These are phyloP conservation scores for Rhododendron mucronatum DNA, from an alignment of 148 eudicot genomes.

Conservation along the genomic window DNA sequence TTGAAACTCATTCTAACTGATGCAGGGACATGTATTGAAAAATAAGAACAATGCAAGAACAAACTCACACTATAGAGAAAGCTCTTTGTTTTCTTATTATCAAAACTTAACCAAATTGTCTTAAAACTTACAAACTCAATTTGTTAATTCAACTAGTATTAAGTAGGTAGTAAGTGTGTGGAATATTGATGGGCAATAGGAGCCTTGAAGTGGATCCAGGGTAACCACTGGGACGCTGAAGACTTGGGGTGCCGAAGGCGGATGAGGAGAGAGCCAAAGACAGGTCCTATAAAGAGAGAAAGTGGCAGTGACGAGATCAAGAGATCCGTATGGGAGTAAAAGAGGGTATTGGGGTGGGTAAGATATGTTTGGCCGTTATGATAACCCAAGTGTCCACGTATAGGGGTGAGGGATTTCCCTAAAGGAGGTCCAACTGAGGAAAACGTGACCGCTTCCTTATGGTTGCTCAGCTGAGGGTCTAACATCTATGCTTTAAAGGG, in stretches of 20 bases:
- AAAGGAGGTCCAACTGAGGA: not conserved
- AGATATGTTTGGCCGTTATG: too few relatives aligned
- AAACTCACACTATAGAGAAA: too few relatives aligned
- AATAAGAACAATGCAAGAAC: too few relatives aligned
- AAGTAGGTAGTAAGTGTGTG: too few relatives aligned
- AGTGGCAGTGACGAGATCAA: not conserved
- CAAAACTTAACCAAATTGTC: too few relatives aligned
- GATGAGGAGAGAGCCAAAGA: not conserved
- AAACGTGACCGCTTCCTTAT: not conserved
- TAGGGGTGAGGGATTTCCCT: not conserved
- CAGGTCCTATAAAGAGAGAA: not conserved
- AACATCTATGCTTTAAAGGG: too few relatives aligned
- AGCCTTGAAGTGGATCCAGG: not conserved
- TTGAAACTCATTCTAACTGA: not conserved
- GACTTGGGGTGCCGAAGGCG: not conserved
- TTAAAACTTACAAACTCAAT: too few relatives aligned
- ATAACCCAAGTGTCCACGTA: not conserved
- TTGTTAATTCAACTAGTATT: too few relatives aligned
- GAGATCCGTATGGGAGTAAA: not conserved
- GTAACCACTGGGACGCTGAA: not conserved
- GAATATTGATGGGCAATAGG: too few relatives aligned
- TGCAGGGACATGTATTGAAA: not conserved
- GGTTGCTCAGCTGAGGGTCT: not conserved
- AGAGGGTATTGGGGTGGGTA: too few relatives aligned
- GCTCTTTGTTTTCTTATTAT: too few relatives aligned